Evolutionary conservation across 306 rosid species (phyloP).

Genomic region (Calophaca sinica): DNA sequence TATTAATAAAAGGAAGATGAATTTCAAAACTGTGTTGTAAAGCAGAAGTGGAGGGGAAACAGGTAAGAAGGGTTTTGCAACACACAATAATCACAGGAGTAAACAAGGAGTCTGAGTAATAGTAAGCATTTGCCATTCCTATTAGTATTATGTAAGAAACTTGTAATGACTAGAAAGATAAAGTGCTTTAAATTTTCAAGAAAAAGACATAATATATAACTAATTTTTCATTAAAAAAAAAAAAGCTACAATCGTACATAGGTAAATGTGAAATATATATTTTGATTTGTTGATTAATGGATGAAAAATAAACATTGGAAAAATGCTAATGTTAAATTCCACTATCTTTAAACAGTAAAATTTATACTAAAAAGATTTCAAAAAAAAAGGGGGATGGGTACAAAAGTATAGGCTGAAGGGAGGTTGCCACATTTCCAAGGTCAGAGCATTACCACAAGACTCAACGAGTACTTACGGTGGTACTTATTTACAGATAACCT

Average conservation of each 20-base stretch:
- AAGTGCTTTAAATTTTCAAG: constrained; percentile 2
- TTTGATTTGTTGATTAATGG: too few species aligned
- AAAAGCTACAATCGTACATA: too few species aligned
- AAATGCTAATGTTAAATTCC: too few species aligned
- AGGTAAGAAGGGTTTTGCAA: not conserved
- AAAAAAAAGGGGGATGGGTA: too few species aligned
- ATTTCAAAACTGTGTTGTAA: not conserved
- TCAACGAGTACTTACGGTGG: not conserved
- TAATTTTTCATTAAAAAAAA: too few species aligned
- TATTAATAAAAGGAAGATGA: not conserved
- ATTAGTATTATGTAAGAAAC: not conserved
- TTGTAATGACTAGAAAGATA: not conserved
- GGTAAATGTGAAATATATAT: too few species aligned
- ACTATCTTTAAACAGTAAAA: too few species aligned
- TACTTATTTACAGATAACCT: too few species aligned
- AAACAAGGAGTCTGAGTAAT: not conserved
- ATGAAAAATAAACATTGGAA: too few species aligned
- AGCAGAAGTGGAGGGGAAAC: not conserved
- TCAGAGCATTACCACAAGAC: not conserved
- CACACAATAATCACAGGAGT: not conserved
- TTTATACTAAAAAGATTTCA: too few species aligned
- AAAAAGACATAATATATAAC: not conserved
- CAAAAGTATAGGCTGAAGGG: not conserved
- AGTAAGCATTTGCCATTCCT: not conserved
- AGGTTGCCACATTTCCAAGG: not conserved